These are phyloP conservation scores for Kuraishia ogatae DNA, from an alignment of 805 yeast genomes.

Conservation along the genomic window DNA sequence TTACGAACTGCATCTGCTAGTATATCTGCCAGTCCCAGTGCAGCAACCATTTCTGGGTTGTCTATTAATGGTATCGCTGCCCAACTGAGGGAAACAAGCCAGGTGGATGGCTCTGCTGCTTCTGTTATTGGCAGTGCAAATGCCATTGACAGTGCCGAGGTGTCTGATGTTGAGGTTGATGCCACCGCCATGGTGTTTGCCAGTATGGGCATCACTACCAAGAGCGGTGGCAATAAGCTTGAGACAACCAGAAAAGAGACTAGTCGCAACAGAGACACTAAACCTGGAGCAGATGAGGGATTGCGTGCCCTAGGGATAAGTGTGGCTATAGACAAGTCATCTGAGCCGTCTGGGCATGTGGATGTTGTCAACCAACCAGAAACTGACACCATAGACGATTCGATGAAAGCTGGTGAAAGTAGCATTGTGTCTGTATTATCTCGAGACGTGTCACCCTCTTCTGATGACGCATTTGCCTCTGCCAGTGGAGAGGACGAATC, in stretches of 20 bases:
- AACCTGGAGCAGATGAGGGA: neutral
- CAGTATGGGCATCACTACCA: slow-evolving; percentile 9
- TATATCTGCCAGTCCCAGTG: neutral
- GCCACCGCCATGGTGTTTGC: slow-evolving; percentile 8
- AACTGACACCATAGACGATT: no score
- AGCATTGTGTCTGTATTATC: neutral
- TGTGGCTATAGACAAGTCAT: no score
- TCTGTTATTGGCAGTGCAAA: neutral
- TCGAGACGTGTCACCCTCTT: neutral
- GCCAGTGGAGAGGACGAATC: neutral
- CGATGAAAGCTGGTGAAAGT: no score
- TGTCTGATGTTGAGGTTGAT: neutral
- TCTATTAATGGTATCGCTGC: no score
- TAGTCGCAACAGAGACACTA: neutral
- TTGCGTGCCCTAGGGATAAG: no score
- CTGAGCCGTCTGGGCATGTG: no score
- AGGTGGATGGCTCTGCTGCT: neutral
- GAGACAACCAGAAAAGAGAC: neutral
- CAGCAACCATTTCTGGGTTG: neutral
- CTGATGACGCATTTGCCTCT: neutral
- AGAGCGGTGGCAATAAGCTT: neutral
- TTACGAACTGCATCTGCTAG: neutral
- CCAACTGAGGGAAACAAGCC: neutral
- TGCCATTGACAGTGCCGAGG: neutral
- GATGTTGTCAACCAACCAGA: no score